phyloP scores from a whole-genome alignment of 306 rosid species.

The Cicer chorassanicum region DNA sequence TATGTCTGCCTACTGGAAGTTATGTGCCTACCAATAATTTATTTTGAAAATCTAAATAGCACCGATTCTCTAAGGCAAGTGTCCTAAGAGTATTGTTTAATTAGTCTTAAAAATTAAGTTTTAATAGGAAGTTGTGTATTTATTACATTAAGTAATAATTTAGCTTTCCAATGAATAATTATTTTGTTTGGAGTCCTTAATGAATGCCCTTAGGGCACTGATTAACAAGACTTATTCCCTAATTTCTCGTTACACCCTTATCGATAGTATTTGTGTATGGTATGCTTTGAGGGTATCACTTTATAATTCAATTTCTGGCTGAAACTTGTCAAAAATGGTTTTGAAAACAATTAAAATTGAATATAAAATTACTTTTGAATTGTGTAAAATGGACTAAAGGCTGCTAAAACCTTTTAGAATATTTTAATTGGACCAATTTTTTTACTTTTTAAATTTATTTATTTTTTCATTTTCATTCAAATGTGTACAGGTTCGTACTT shows the following conservation, averaged over 20 bases:
- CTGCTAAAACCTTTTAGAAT: neutral
- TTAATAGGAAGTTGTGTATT: too few relatives aligned
- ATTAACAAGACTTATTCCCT: neutral
- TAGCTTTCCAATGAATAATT: too few relatives aligned
- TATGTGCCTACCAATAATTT: neutral
- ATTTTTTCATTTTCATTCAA: neutral
- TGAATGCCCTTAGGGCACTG: too few relatives aligned
- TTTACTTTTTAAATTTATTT: neutral
- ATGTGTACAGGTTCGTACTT: slow-evolving; percentile 75
- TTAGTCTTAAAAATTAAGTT: too few relatives aligned
- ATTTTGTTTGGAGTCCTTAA: too few relatives aligned
- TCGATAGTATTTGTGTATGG: neutral
- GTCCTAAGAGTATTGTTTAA: too few relatives aligned
- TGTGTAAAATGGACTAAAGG: slow-evolving; percentile 17
- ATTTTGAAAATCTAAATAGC: neutral
- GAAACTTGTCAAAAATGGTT: slow-evolving; percentile 7
- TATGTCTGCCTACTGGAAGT: slow-evolving; percentile 18
- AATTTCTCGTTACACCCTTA: neutral
- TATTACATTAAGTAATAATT: too few relatives aligned
- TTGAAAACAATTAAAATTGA: slow-evolving; percentile 12
- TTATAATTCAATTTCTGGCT: neutral
- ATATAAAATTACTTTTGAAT: slow-evolving; percentile 14
- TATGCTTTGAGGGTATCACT: neutral
- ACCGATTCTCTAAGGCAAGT: slow-evolving; percentile 2
- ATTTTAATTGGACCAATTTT: neutral